Conservation (phyloP, 768 basidiomycete species). For the Termitomyces sp. region DNA sequence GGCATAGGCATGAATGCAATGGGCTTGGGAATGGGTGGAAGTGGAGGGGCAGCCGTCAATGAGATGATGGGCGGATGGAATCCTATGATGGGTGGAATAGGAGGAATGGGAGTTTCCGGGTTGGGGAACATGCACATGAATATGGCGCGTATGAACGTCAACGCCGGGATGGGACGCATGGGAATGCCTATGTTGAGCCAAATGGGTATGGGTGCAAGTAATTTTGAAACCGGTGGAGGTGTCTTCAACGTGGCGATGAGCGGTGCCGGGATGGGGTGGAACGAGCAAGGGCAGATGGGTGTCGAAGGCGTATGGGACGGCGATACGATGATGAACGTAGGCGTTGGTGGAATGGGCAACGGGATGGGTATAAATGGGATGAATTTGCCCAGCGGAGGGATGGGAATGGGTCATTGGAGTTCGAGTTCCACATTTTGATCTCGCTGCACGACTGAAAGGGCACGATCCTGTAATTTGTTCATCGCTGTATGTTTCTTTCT, state of each 20-base stretch:
- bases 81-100: slow-evolving; percentile 27
- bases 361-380: slow-evolving; percentile 38
- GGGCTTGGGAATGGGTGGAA: slow-evolving; percentile 23
- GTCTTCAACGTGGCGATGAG: slow-evolving; percentile 31
- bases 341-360: slow-evolving; percentile 29
- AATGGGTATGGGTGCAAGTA: slow-evolving; percentile 19
- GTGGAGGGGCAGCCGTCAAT: slow-evolving; percentile 13
- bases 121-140: slow-evolving; percentile 24
- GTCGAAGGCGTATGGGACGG: slow-evolving; percentile 26
- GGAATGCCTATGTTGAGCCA: slow-evolving; percentile 21
- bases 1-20: slow-evolving; percentile 26
- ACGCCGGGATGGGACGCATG: slow-evolving; percentile 19
- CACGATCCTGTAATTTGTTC: neutral
- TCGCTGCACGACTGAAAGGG: neutral
- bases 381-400: slow-evolving; percentile 29
- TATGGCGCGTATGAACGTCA: slow-evolving; percentile 25
- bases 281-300: slow-evolving; percentile 23
- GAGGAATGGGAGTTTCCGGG: slow-evolving; percentile 11
- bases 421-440: slow-evolving; percentile 12
- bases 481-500: neutral
- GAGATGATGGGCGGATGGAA: slow-evolving; percentile 32
- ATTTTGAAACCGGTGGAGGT: slow-evolving; percentile 15
- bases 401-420: slow-evolving; percentile 33
- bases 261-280: slow-evolving; percentile 28
- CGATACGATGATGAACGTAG: slow-evolving; percentile 31